phyloP scores from a whole-genome alignment of 805 yeast species.

The Lachancea kluyveri region DNA sequence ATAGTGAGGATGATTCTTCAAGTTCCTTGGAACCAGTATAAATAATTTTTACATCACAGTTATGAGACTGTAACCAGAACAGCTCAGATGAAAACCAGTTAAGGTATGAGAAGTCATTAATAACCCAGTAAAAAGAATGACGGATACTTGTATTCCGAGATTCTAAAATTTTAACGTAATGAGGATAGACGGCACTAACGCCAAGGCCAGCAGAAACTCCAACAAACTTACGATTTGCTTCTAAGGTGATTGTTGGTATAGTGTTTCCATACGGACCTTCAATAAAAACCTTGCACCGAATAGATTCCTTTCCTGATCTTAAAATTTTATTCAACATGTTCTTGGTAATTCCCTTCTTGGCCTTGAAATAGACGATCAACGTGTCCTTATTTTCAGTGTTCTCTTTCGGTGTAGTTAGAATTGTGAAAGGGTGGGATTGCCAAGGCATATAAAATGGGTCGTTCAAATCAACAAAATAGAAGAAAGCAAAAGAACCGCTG shows the following conservation, averaged over 20 bases:
- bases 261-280: conserved; percentile 61
- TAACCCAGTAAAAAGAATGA: conserved; percentile 55
- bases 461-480: conserved; percentile 47
- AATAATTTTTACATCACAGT: conserved; percentile 23
- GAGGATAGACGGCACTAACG: conserved; percentile 44
- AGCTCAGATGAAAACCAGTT: conserved; percentile 44
- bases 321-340: conserved; percentile 31
- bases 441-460: conserved; percentile 42
- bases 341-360: conserved; percentile 53
- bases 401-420: conserved; percentile 35
- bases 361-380: conserved; percentile 41
- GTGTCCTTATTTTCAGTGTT: conserved; percentile 22
- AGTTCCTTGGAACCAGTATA: conserved; percentile 6
- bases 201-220: conserved; percentile 49
- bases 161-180: conserved; percentile 29
- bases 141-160: conserved; percentile 21
- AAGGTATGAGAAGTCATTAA: conserved; percentile 47
- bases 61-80: conserved; percentile 21
- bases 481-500: conserved; percentile 53
- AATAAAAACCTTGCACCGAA: conserved; percentile 35
- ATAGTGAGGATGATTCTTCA: conserved; percentile 4
- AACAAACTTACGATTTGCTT: conserved; percentile 35
- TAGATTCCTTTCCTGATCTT: conserved; percentile 26
- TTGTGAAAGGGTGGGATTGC: conserved; percentile 72
- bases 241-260: conserved; percentile 31